Percentiles rank a stretch among this genome's conserved stretches.
phyloP scores from a whole-genome alignment of 192 early-diverging fungal genomes.

The Pecoramyces ruminantium region DNA sequence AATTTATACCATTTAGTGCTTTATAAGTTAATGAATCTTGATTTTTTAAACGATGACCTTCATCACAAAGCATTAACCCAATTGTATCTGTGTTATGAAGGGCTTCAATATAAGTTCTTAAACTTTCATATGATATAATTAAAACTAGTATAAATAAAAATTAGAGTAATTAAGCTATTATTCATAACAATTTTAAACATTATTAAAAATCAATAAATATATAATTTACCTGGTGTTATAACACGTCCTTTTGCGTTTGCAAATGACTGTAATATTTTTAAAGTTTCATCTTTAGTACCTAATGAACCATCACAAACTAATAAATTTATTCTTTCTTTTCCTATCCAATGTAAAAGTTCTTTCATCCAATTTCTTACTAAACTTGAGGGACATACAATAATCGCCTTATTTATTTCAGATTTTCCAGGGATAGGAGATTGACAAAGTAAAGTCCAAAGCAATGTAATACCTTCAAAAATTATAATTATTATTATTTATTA shows the following conservation, averaged over 20 bases:
- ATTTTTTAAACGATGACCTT: conserved; percentile 29
- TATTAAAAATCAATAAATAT: not conserved
- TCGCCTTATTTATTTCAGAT: conserved; percentile 86
- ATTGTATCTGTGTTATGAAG: conserved; percentile 58
- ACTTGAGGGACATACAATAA: conserved; percentile 89
- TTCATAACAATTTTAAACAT: too few relatives aligned
- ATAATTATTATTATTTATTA: too few relatives aligned
- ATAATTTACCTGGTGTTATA: conserved; percentile 10
- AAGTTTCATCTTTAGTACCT: conserved; percentile 73
- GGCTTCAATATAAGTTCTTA: conserved; percentile 64
- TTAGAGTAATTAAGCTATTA: too few relatives aligned
- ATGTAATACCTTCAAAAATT: conserved; percentile 85
- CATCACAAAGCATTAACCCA: conserved; percentile 89
- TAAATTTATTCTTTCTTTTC: conserved; percentile 60
- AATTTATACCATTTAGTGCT: conserved; percentile 7
- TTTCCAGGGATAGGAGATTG: conserved; percentile 80
- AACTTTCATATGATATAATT: conserved; percentile 94
- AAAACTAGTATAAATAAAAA: too few relatives aligned
- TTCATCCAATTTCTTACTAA: conserved; percentile 98
- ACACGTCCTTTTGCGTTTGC: conserved; percentile 66
- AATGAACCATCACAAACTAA: conserved; percentile 76
- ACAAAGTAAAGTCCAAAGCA: conserved; percentile 91
- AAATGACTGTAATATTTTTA: conserved; percentile 60
- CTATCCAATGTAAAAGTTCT: conserved; percentile 81
- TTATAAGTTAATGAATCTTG: not conserved